Conservation (phyloP, 164 flowering plant species). For the Berberis thunbergii region DNA sequence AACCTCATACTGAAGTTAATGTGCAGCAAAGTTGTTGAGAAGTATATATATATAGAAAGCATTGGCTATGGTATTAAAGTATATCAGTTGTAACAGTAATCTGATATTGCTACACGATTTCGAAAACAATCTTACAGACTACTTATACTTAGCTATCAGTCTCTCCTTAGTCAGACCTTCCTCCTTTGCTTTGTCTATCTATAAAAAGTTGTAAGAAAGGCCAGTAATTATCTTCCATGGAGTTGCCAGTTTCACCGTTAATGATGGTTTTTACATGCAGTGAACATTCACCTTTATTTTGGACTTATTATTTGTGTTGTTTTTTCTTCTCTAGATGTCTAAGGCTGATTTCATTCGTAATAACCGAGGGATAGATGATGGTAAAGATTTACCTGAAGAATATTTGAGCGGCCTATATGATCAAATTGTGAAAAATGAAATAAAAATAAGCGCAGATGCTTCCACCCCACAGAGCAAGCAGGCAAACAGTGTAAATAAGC, state of each 20-base stretch:
- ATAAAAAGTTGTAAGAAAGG: too few relatives aligned
- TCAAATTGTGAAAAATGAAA: conserved; percentile 91
- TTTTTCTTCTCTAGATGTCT: conserved; percentile 56
- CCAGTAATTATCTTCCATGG: too few relatives aligned
- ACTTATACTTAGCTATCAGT: too few relatives aligned
- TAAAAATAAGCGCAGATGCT: conserved; percentile 84
- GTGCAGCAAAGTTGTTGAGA: too few relatives aligned
- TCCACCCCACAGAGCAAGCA: conserved; percentile 81
- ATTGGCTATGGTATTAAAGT: too few relatives aligned
- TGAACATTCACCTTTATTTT: conserved; percentile 11
- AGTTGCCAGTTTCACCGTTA: too few relatives aligned
- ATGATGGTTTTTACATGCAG: neutral
- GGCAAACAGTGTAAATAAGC: conserved; percentile 71
- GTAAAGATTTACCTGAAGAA: conserved; percentile 92
- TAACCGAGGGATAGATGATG: conserved; percentile 98
- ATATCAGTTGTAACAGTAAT: too few relatives aligned
- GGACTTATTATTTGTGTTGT: conserved; percentile 10
- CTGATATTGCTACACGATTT: too few relatives aligned
- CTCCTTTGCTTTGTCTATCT: too few relatives aligned
- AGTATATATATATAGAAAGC: too few relatives aligned
- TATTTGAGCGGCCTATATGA: conserved; percentile 84
- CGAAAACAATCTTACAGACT: too few relatives aligned
- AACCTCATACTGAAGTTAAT: neutral
- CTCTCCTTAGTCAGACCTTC: too few relatives aligned
- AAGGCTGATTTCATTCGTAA: conserved; percentile 95